phyloP scores from a whole-genome alignment of 2,329 filamentous ascomycete species.

The Aspergillus sp. region DNA sequence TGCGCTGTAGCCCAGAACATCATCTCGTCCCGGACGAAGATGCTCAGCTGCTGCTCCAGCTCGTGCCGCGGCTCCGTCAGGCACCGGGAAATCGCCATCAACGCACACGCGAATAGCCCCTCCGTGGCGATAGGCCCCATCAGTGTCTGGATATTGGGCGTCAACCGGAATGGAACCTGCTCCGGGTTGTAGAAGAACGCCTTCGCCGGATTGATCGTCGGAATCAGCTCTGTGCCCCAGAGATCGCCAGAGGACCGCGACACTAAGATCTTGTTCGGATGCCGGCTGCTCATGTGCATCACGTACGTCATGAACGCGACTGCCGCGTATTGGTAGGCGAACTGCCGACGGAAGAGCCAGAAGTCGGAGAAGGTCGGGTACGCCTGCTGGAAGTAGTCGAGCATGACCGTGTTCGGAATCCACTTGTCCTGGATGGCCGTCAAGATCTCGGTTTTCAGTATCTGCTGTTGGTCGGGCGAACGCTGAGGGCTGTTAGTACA shows the following conservation, averaged over 20 bases:
- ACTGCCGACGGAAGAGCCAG: conserved; percentile 96
- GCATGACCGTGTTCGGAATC: conserved; percentile 70
- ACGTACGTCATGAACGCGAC: conserved; percentile 98
- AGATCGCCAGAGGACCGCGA: conserved; percentile 80
- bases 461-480: conserved; percentile 57
- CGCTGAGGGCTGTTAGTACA: conserved; percentile 27
- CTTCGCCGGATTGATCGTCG: conserved; percentile 72
- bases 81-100: conserved; percentile 94
- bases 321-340: conserved; percentile 89
- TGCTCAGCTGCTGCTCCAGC: conserved; percentile 84
- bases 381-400: conserved; percentile 80
- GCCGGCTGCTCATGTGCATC: conserved; percentile 92
- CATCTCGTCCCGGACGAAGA: conserved; percentile 97
- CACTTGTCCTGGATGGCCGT: conserved; percentile 88
- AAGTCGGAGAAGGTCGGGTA: conserved; percentile 89
- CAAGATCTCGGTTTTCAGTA: conserved; percentile 81
- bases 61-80: conserved; percentile 73
- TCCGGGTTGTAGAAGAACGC: conserved; percentile 93
- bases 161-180: conserved; percentile 92
- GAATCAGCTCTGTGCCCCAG: conserved; percentile 92
- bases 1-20: conserved; percentile 88
- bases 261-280: conserved; percentile 92
- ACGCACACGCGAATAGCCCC: conserved; percentile 85
- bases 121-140: conserved; percentile 95
- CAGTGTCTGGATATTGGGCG: conserved; percentile 87